phyloP scores from a whole-genome alignment of 441 rosid genomes.

The Isatis lusitanica region DNA sequence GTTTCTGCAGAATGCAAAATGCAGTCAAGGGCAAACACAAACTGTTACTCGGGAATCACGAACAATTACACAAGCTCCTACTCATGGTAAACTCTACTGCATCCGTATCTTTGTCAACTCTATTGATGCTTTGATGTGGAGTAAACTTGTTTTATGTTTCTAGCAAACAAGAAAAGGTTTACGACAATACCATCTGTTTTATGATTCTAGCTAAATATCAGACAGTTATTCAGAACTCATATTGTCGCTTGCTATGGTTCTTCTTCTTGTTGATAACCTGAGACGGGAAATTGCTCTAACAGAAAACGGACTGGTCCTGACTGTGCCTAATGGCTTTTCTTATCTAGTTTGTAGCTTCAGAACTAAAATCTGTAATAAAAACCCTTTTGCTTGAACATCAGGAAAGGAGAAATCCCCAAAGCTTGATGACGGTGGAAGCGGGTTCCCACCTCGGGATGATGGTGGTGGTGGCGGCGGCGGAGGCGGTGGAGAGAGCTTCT shows the following conservation, averaged over 20 bases:
- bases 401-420: conserved; percentile 57
- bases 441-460: conserved; percentile 65
- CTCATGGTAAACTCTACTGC: conserved; percentile 45
- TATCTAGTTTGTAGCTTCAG: background rate
- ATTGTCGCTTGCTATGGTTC: conserved; percentile 14
- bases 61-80: conserved; percentile 78
- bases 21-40: conserved; percentile 73
- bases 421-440: conserved; percentile 71
- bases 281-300: background rate
- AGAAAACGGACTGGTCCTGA: background rate
- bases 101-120: background rate
- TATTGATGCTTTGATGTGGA: background rate
- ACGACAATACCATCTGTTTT: background rate
- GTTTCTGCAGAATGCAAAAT: conserved; percentile 53
- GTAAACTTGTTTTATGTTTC: background rate
- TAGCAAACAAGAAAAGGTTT: background rate
- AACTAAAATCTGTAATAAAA: background rate
- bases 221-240: background rate
- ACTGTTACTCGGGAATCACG: conserved; percentile 64
- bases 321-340: background rate
- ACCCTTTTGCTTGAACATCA: conserved; percentile 36
- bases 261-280: background rate
- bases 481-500: conserved; percentile 75
- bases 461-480: conserved; percentile 87
- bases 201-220: background rate